These are phyloP conservation scores for Fraxinus angustifolia DNA, from an alignment of 305 asterid species.

Conservation along the genomic window DNA sequence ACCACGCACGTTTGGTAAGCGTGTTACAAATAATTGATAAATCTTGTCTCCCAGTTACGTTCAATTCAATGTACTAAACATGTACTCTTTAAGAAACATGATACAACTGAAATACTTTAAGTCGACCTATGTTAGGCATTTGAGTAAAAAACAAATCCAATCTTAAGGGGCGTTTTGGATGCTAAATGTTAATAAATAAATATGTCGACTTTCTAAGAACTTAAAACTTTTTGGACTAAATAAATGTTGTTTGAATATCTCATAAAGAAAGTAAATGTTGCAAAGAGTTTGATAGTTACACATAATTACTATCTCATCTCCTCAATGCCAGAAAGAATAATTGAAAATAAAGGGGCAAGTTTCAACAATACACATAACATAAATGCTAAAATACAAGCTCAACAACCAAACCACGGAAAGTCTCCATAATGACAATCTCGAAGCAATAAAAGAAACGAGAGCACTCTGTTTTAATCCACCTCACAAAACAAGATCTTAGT, in stretches of 20 bases:
- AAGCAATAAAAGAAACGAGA: not conserved
- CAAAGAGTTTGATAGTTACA: not conserved
- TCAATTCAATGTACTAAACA: not conserved
- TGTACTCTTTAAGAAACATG: no score
- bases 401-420: not conserved
- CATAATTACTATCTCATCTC: not conserved
- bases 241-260: not conserved
- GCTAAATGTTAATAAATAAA: not conserved
- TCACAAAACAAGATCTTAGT: conserved; percentile 27
- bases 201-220: not conserved
- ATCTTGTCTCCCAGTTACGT: not conserved
- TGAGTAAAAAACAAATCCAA: not conserved
- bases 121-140: not conserved
- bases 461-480: not conserved
- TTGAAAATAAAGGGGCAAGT: not conserved
- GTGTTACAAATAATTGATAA: not conserved
- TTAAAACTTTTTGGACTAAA: not conserved
- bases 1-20: not conserved
- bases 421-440: not conserved
- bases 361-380: not conserved
- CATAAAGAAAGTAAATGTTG: not conserved
- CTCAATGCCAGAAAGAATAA: not conserved
- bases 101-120: not conserved
- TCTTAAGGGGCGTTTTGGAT: not conserved
- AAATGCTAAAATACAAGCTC: not conserved